These are phyloP conservation scores for Priceomyces castillae DNA, from an alignment of 805 yeast species.

Conservation along the genomic window DNA sequence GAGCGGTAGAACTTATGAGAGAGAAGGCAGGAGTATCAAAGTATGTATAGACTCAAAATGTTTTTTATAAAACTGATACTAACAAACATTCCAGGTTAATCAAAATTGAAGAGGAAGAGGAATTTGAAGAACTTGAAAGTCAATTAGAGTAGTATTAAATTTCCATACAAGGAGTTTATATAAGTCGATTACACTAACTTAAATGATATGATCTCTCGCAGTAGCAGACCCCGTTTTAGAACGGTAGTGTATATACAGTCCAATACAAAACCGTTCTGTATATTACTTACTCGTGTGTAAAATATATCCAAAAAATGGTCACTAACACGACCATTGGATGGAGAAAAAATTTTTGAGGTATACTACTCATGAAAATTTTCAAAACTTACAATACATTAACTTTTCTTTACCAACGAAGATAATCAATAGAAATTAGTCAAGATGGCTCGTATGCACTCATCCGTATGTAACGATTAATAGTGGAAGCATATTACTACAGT, in stretches of 20 bases:
- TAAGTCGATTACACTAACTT: no score
- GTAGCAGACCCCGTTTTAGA: no score
- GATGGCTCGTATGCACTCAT: conserved; percentile 99
- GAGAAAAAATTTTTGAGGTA: background rate
- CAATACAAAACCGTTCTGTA: background rate
- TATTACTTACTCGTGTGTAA: background rate
- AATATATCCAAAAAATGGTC: background rate
- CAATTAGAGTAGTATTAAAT: conserved; percentile 17
- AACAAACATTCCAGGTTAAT: conserved; percentile 42
- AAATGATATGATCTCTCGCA: no score
- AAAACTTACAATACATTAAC: background rate
- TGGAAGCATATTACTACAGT: background rate
- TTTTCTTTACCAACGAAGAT: background rate
- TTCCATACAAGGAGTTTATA: no score
- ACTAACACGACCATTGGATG: background rate
- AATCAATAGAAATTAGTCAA: conserved; percentile 48
- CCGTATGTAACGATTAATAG: conserved; percentile 60
- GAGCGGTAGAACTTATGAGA: conserved; percentile 78
- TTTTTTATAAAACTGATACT: conserved; percentile 10
- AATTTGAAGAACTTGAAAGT: conserved; percentile 56
- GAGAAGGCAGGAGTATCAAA: conserved; percentile 74
- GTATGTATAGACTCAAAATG: conserved; percentile 28
- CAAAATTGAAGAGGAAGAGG: conserved; percentile 67
- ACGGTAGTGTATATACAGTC: background rate
- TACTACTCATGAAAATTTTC: conserved; percentile 1